Evolutionary conservation across 371 early-diverging fungal genomes (phyloP), one percentile per base, ranked within the genome.

Genomic region (Paraphysoderma sedebokerense): DNA sequence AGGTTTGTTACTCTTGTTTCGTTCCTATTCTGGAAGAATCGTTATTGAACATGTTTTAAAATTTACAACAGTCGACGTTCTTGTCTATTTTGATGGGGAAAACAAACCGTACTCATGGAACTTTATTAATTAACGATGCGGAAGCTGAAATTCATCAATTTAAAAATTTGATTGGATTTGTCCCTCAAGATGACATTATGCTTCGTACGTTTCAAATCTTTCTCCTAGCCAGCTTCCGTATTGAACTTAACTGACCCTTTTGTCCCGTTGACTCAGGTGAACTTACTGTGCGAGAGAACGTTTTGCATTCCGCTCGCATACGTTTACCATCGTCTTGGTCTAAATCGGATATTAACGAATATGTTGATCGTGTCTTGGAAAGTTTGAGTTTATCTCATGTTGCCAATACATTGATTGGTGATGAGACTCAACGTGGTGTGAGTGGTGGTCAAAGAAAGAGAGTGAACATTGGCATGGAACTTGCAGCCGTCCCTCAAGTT

Each of bases 31-130:
- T n/a, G n/a, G n/a, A n/a, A n/a, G n/a, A n/a, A 84, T n/a, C 89
- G 1, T 66, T 90, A 0, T 51, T 87, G 50, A 90, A 92, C 62
- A 70, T 86, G 0, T 65, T 51, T 47, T 85, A 68, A 66, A 76
- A 66, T 67, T 63, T 46, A 60, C 57, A 46, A 59, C 52, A 30
- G 49, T 48, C 38, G 48, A 49, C 8, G 44, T 53, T 38, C 41
- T 58, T 55, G 53, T 49, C 44, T 45, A 71, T 41, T 48, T 48
- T 20, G 76, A 76, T 50, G 53, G 51, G 1, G 49, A 48, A 13
- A 34, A n/a, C 13, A n/a, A 34, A 34, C n/a, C n/a, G 38, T 9
- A 45, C 38, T 20, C 35, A 19, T 17, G 46, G 46, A 7, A 35
- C 11, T 12, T 17, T 35, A 38, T 20, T 15, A 34, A 34, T 15